Percentiles rank a stretch among this genome's conserved stretches.
phyloP scores from a whole-genome alignment of 2,329 filamentous ascomycete genomes.

The Incumbomyces lentus region DNA sequence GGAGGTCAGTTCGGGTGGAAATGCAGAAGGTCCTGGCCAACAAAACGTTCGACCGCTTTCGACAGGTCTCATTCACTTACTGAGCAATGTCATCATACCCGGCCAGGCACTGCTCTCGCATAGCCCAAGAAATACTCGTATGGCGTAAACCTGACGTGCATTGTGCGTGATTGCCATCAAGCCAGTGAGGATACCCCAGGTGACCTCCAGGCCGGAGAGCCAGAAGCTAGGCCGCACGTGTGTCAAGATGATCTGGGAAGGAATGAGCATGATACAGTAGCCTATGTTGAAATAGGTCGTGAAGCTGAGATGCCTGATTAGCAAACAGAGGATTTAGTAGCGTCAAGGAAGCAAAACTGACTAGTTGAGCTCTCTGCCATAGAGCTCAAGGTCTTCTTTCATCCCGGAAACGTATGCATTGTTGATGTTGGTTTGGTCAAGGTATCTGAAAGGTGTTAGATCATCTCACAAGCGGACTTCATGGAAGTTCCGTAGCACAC shows the following conservation, averaged over 20 bases:
- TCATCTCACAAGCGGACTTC: too few species aligned
- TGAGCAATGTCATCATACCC: constrained; percentile 25
- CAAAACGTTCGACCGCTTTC: too few species aligned
- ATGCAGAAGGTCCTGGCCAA: too few species aligned
- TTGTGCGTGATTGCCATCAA: constrained; percentile 24
- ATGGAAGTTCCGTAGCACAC: too few species aligned
- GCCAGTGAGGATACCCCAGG: constrained; percentile 29
- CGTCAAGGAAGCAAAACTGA: too few species aligned
- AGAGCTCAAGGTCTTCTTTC: constrained; percentile 41
- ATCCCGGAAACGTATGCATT: constrained; percentile 22
- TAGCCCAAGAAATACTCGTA: constrained; percentile 28
- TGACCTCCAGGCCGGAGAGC: constrained; percentile 24
- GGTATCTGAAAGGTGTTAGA: too few species aligned
- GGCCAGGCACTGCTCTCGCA: constrained; percentile 27
- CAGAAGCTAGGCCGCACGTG: constrained; percentile 24
- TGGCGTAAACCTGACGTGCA: constrained; percentile 25
- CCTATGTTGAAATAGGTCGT: constrained; percentile 33
- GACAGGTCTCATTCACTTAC: too few species aligned
- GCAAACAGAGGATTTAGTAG: too few species aligned
- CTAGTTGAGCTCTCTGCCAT: constrained; percentile 43
- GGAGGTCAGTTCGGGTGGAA: too few species aligned
- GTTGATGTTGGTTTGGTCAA: constrained; percentile 16
- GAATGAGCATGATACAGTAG: constrained; percentile 32
- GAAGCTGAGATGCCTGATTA: too few species aligned
- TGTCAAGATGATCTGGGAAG: constrained; percentile 32